phyloP scores from a whole-genome alignment of 2,329 filamentous ascomycete species.

The Blastomyces gilchristii region DNA sequence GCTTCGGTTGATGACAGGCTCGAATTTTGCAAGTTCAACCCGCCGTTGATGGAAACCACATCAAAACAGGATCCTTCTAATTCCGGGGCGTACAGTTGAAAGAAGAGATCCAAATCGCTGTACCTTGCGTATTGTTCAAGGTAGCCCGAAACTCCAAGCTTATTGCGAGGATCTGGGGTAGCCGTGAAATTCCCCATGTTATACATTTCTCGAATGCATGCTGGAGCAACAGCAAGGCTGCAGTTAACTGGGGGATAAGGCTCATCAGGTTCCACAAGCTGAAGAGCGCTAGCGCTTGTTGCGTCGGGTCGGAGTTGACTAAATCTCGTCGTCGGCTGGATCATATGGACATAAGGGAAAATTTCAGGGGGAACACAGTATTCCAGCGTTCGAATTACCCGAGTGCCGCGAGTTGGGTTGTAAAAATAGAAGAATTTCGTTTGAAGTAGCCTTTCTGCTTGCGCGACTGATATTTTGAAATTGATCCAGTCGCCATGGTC shows the following conservation, averaged over 20 bases:
- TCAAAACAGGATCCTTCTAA: conserved; percentile 46
- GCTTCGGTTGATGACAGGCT: conserved; percentile 43
- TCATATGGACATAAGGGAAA: conserved; percentile 47
- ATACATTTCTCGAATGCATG: conserved; percentile 43
- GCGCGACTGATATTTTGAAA: conserved; percentile 33
- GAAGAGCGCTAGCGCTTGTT: conserved; percentile 24
- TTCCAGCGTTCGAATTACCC: conserved; percentile 45
- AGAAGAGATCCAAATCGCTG: conserved; percentile 47
- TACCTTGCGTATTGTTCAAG: conserved; percentile 44
- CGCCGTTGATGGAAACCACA: conserved; percentile 47
- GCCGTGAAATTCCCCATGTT: conserved; percentile 35
- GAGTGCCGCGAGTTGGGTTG: conserved; percentile 32
- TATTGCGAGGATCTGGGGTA: conserved; percentile 29
- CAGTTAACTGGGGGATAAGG: conserved; percentile 25
- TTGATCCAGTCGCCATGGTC: conserved; percentile 52
- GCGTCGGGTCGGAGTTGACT: conserved; percentile 39
- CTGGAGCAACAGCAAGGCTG: conserved; percentile 36
- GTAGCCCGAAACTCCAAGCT: conserved; percentile 40
- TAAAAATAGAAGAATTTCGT: conserved; percentile 50
- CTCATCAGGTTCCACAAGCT: conserved; percentile 12
- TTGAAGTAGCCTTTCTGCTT: conserved; percentile 47
- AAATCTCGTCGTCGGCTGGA: conserved; percentile 57
- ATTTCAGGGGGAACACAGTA: conserved; percentile 54
- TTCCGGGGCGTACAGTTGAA: conserved; percentile 45
- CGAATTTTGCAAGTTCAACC: conserved; percentile 41